phyloP scores from a whole-genome alignment of 164 flowering plant genomes.

The Vitis rupestris region DNA sequence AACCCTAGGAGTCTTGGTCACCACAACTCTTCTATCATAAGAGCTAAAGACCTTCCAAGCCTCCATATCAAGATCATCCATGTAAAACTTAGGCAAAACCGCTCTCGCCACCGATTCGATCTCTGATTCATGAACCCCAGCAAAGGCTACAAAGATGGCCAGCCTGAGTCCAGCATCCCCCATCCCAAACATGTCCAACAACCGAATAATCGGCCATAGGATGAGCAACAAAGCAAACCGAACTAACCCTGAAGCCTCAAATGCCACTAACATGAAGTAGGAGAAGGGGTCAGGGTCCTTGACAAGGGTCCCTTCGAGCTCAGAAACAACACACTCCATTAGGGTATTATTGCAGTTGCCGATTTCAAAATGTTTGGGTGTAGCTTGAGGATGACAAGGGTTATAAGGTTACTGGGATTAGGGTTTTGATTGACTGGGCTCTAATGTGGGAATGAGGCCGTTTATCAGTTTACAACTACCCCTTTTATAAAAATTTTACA shows the following conservation, averaged over 20 bases:
- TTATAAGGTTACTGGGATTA: neutral
- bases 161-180: slow-evolving; percentile 54
- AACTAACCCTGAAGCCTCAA: slow-evolving; percentile 80
- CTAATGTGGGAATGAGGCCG: slow-evolving; percentile 30
- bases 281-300: slow-evolving; percentile 64
- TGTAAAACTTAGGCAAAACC: slow-evolving; percentile 90
- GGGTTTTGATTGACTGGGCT: slow-evolving; percentile 13
- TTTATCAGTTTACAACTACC: slow-evolving; percentile 53
- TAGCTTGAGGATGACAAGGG: neutral
- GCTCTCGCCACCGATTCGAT: slow-evolving; percentile 86
- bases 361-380: neutral
- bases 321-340: slow-evolving; percentile 58
- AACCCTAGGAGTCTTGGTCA: slow-evolving; percentile 63
- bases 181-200: slow-evolving; percentile 44
- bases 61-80: slow-evolving; percentile 77
- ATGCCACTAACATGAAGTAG: slow-evolving; percentile 94
- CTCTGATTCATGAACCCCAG: slow-evolving; percentile 56
- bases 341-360: neutral
- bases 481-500: slow-evolving; percentile 1
- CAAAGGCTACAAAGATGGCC: slow-evolving; percentile 62
- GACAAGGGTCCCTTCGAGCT: slow-evolving; percentile 76
- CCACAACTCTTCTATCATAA: slow-evolving; percentile 61
- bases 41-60: slow-evolving; percentile 71
- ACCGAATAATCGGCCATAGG: slow-evolving; percentile 64
- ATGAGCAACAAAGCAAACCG: slow-evolving; percentile 64